Evolutionary conservation across 768 basidiomycete species (phyloP), one percentile per base, ranked within the genome.

Genomic region (Termitomyces eurrhizus): DNA sequence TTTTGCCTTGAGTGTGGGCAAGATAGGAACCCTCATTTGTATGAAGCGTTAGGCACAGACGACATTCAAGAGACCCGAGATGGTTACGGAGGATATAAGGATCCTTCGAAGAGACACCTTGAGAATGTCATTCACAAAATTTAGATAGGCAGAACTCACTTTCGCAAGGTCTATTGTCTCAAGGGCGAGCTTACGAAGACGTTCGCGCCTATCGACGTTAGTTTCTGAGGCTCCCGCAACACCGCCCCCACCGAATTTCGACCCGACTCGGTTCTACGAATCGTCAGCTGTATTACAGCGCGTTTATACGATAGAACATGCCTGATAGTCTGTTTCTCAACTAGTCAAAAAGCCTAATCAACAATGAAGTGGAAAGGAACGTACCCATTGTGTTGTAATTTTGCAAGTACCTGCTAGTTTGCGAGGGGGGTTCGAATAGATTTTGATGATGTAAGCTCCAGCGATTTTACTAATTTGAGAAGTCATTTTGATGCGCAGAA

Each of bases 1-100:
- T 99, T 79, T 98, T 99, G 24, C 97, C 97, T 78, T 98, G 97
- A 0, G 97, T 99, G 68, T 99, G 97, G 0, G 97, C 97, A 52
- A 99, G 89, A 73, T 98, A 98, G 14, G 95, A 97, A 21, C 97
- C 97, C 76, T 99, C 97, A 68, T 98, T 98, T n/a, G 96, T 98
- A 76, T 99, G 97, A 12, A 99, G 83, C 0, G 97, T 99, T 51
- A 99, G 78, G 73, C 97, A 98, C 33, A 99, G 84, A 68, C 95
- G 92, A 78, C 97, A 99, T 85, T 98, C 96, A 45, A 98, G 85
- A 9, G 95, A 98, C 45, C 97, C 97, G 60, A 99, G 84, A 74
- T 99, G 97, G 73, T 98, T 99, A 75, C 96, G 93, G 41, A 99
- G 86, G 71, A 99, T 98, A 74, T 98, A 98, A 8, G 96, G 96